These are phyloP conservation scores for Arthrobotrys musiformis DNA, from an alignment of 2,329 filamentous ascomycete genomes.

Conservation along the genomic window DNA sequence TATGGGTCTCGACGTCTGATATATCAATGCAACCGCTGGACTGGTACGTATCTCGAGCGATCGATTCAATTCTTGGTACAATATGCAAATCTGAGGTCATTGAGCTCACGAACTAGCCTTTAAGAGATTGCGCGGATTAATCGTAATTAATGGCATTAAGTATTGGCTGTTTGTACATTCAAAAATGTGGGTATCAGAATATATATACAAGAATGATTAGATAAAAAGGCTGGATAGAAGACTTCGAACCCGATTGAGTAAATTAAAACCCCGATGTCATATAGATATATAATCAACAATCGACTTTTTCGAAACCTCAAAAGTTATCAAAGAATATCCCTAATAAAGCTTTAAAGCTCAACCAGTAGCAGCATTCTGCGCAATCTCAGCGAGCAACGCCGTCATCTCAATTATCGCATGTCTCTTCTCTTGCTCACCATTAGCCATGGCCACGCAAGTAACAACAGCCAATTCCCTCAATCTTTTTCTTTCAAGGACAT, in stretches of 20 bases:
- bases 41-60: too few relatives aligned
- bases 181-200: neutral
- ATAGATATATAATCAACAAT: neutral
- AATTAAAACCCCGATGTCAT: too few relatives aligned
- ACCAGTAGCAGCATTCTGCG: conserved; percentile 16
- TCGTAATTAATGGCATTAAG: too few relatives aligned
- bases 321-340: neutral
- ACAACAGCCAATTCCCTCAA: conserved; percentile 32
- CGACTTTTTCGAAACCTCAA: neutral
- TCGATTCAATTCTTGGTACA: too few relatives aligned
- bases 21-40: too few relatives aligned
- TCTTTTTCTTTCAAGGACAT: conserved; percentile 43
- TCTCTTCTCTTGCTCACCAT: conserved; percentile 45
- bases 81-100: too few relatives aligned
- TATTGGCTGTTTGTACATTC: neutral
- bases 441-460: conserved; percentile 47
- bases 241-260: too few relatives aligned
- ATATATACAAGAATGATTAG: neutral
- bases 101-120: too few relatives aligned
- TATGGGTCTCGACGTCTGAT: too few relatives aligned
- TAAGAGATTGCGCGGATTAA: too few relatives aligned
- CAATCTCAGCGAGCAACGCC: conserved; percentile 17
- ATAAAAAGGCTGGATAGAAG: too few relatives aligned
- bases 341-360: neutral
- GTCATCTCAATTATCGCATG: conserved; percentile 25